A percentile compares a stretch with the other conserved stretches of the same genome.
Conservation (phyloP, 129 eudicot genomes). For the Escallonia herrerae region DNA sequence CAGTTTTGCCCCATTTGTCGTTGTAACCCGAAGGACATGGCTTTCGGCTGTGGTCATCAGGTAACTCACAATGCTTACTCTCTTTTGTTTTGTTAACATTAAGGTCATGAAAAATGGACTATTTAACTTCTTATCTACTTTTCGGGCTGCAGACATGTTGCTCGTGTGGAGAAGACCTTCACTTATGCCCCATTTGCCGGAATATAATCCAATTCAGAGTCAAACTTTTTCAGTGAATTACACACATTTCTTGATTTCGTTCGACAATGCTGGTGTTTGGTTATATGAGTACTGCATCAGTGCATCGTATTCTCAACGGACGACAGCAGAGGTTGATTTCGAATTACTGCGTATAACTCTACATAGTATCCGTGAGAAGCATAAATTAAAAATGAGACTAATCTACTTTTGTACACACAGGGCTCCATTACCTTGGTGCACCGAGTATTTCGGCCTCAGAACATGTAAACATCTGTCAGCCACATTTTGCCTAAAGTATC, state of each 20-base stretch:
- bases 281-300: slow-evolving; percentile 9
- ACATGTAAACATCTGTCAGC: too few species aligned
- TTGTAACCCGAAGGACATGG: slow-evolving; percentile 48
- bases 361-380: too few species aligned
- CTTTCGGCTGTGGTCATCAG: slow-evolving; percentile 79
- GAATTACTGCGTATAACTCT: too few species aligned
- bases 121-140: background rate
- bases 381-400: too few species aligned
- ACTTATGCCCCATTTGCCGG: slow-evolving; percentile 55
- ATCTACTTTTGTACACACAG: slow-evolving; percentile 4
- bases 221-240: slow-evolving; percentile 19
- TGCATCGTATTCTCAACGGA: slow-evolving; percentile 1
- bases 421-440: background rate
- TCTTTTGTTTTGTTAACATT: background rate
- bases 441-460: too few species aligned
- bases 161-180: slow-evolving; percentile 50
- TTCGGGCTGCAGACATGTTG: slow-evolving; percentile 48
- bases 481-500: too few species aligned
- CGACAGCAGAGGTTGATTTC: slow-evolving; percentile 23
- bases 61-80: slow-evolving; percentile 11
- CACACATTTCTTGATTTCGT: slow-evolving; percentile 3
- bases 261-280: slow-evolving; percentile 1
- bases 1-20: slow-evolving; percentile 58
- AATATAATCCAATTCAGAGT: slow-evolving; percentile 41
- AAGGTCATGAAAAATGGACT: background rate